A percentile compares a stretch with the other conserved stretches of the same genome.
Evolutionary conservation across 2,329 filamentous ascomycete species (phyloP).

Genomic region (Diplodia scrobiculata): DNA sequence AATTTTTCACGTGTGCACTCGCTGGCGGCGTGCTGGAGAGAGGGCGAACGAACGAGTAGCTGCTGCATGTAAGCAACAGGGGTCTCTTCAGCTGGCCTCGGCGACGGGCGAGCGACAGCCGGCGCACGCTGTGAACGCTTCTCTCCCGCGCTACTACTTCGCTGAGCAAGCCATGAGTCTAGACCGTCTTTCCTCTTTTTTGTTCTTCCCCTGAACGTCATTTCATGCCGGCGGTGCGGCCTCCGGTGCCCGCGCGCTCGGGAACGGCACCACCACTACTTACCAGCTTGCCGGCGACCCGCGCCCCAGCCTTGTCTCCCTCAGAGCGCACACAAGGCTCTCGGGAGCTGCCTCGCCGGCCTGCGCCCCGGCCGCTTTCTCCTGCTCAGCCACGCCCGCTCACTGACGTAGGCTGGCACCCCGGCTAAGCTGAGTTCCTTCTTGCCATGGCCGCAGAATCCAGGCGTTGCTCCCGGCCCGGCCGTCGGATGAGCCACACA

Average conservation of each 20-base stretch:
- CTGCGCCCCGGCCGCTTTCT: not conserved
- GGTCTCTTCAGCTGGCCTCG: not conserved
- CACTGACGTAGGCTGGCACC: not conserved
- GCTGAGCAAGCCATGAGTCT: not conserved
- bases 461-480: not conserved
- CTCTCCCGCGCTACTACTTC: not conserved
- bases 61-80: not conserved
- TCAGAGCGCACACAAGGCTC: not conserved
- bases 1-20: not conserved
- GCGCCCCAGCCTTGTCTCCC: not conserved
- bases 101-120: not conserved
- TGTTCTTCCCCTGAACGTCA: not conserved
- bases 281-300: not conserved
- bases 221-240: not conserved
- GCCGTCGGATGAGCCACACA: not conserved
- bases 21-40: not conserved
- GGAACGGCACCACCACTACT: not conserved
- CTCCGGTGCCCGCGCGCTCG: not conserved
- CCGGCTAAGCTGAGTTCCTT: not conserved
- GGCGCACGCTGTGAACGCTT: not conserved
- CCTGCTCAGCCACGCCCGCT: not conserved
- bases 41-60: not conserved
- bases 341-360: not conserved
- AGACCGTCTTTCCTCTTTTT: not conserved
- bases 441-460: not conserved